Conservation (phyloP, 1,139 yeast species). For the Neolecta irregularis region DNA sequence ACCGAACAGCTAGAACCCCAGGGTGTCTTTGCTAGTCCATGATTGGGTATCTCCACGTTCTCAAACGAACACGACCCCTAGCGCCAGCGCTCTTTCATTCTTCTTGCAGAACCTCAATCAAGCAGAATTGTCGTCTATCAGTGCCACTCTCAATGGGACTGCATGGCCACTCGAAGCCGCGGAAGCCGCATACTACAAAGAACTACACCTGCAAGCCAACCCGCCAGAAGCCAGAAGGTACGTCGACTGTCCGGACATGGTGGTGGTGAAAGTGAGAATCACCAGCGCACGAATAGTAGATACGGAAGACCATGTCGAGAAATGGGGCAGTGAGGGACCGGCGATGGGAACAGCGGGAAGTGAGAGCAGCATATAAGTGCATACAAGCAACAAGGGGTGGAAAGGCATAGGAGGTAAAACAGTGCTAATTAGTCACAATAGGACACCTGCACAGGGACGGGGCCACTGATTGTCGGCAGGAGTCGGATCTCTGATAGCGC, state of each 20-base stretch:
- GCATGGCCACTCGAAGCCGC: slow-evolving; percentile 41
- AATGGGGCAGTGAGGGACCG: slow-evolving; percentile 9
- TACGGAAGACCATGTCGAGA: slow-evolving; percentile 8
- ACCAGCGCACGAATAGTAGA: slow-evolving; percentile 8
- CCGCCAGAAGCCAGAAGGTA: slow-evolving; percentile 31
- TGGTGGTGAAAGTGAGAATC: slow-evolving; percentile 8
- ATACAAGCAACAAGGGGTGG: no score
- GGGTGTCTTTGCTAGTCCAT: slow-evolving; percentile 66
- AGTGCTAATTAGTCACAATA: no score
- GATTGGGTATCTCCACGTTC: slow-evolving; percentile 59
- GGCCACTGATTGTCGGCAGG: no score
- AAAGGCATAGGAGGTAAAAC: no score
- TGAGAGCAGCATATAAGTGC: no score
- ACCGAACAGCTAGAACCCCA: slow-evolving; percentile 48
- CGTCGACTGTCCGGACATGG: slow-evolving; percentile 9
- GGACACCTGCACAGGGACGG: no score
- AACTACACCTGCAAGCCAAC: slow-evolving; percentile 41
- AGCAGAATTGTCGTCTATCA: slow-evolving; percentile 55
- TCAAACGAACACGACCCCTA: slow-evolving; percentile 22
- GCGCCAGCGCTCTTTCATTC: slow-evolving; percentile 45
- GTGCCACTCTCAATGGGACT: slow-evolving; percentile 61
- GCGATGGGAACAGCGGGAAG: no score
- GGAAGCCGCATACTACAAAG: slow-evolving; percentile 41
- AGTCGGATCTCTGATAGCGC: no score
- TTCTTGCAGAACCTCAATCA: slow-evolving; percentile 59